These are phyloP conservation scores for Huntiella moniliformis DNA, from an alignment of 2,329 filamentous ascomycete genomes.

Conservation along the genomic window DNA sequence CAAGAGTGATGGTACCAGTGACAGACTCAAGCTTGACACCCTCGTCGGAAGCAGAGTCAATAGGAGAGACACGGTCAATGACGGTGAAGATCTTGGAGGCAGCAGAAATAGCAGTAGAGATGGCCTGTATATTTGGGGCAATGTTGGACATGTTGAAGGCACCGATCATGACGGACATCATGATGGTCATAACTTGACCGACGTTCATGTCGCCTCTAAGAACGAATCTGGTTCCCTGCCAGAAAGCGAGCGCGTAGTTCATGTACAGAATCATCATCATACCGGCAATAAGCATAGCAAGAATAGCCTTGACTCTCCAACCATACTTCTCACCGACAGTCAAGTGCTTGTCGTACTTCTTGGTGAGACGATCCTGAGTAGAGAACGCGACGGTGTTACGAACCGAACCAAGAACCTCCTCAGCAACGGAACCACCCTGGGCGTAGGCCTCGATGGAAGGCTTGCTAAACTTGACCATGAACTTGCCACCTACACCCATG, in stretches of 20 bases:
- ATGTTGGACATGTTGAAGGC: constrained; percentile 82
- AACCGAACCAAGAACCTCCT: constrained; percentile 87
- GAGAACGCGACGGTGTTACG: constrained; percentile 85
- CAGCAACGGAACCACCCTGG: constrained; percentile 68
- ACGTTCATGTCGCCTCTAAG: constrained; percentile 46
- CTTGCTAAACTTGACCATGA: constrained; percentile 69
- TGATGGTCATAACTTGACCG: constrained; percentile 59
- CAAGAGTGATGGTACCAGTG: constrained; percentile 59
- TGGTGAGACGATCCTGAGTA: constrained; percentile 78
- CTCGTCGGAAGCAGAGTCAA: constrained; percentile 52
- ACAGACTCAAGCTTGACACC: constrained; percentile 59
- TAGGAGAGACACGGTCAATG: constrained; percentile 70
- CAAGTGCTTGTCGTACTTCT: constrained; percentile 65
- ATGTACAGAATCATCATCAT: constrained; percentile 75
- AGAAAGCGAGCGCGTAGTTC: constrained; percentile 76
- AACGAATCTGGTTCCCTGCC: constrained; percentile 65
- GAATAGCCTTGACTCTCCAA: constrained; percentile 50
- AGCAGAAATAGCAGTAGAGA: constrained; percentile 65
- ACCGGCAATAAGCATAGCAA: constrained; percentile 61
- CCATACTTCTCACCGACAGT: constrained; percentile 56
- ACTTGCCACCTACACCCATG: constrained; percentile 54
- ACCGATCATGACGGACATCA: constrained; percentile 83
- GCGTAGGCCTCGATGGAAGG: constrained; percentile 62
- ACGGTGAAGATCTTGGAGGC: constrained; percentile 85
- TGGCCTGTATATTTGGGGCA: constrained; percentile 69